Conservation (phyloP, 2,329 filamentous ascomycete genomes). For the Paraphaeosphaeria sporulosa region DNA sequence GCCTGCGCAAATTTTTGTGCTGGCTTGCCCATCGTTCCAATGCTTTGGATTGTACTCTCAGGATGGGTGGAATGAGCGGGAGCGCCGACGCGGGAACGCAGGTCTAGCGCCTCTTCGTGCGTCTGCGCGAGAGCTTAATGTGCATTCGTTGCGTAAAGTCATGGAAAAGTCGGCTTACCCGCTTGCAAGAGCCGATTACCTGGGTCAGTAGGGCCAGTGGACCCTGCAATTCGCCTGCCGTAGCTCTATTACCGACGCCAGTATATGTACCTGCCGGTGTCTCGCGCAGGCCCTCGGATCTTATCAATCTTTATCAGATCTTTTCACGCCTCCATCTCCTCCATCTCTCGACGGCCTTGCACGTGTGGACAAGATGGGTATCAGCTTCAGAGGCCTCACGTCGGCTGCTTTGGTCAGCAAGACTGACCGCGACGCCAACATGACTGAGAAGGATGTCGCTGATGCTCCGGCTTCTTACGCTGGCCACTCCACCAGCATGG, state of each 20-base stretch:
- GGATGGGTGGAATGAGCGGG: not conserved
- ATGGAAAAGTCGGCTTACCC: not conserved
- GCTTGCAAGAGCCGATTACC: conserved; percentile 1
- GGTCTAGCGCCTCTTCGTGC: not conserved
- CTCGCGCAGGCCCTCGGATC: conserved; percentile 25
- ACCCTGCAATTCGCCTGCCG: conserved; percentile 1
- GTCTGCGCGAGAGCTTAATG: not conserved
- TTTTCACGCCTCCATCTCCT: conserved; percentile 9
- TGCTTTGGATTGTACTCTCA: not conserved
- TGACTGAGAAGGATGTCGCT: conserved; percentile 35
- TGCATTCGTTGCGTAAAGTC: not conserved
- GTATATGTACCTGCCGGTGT: conserved; percentile 23
- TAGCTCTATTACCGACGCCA: conserved; percentile 1
- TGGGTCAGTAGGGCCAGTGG: not conserved
- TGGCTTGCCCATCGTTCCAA: not conserved
- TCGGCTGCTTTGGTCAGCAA: conserved; percentile 34
- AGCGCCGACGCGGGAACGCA: conserved; percentile 6
- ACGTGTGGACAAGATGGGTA: conserved; percentile 33
- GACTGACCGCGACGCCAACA: conserved; percentile 19
- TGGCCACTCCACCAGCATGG: conserved; percentile 40
- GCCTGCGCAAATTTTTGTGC: conserved; percentile 6
- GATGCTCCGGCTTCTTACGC: conserved; percentile 38
- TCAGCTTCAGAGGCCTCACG: conserved; percentile 42
- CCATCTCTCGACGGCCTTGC: not conserved
- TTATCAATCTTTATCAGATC: conserved; percentile 34